Percentiles rank a stretch among this genome's conserved stretches.
Conservation (phyloP, 129 eudicot species). For the Cynara cardunculus region DNA sequence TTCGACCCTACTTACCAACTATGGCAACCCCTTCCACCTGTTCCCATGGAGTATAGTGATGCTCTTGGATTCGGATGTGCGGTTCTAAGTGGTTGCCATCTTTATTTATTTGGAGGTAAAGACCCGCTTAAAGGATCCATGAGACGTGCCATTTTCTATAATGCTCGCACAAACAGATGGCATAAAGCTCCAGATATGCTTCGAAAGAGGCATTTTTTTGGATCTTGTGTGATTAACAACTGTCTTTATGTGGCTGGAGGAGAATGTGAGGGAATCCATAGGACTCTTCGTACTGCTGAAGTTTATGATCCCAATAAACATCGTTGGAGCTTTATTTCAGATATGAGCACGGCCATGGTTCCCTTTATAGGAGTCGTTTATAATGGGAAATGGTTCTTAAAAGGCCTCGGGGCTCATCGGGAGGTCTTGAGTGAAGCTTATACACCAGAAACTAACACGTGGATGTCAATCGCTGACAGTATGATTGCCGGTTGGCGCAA, state of each 20-base stretch:
- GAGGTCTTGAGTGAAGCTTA: slow-evolving; percentile 92
- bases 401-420: slow-evolving; percentile 79
- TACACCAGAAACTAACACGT: slow-evolving; percentile 57
- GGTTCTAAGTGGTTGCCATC: slow-evolving; percentile 90
- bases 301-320: slow-evolving; percentile 81
- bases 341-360: slow-evolving; percentile 89
- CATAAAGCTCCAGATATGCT: slow-evolving; percentile 87
- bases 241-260: slow-evolving; percentile 97
- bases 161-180: slow-evolving; percentile 93
- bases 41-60: slow-evolving; percentile 69
- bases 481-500: slow-evolving; percentile 95
- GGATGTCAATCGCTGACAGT: slow-evolving; percentile 64
- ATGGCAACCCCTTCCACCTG: slow-evolving; percentile 97
- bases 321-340: slow-evolving; percentile 77
- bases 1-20: slow-evolving; percentile 87
- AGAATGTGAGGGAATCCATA: slow-evolving; percentile 82
- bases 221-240: slow-evolving; percentile 89
- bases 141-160: slow-evolving; percentile 78
- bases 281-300: slow-evolving; percentile 86
- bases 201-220: slow-evolving; percentile 73
- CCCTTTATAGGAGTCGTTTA: slow-evolving; percentile 92
- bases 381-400: slow-evolving; percentile 80
- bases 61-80: slow-evolving; percentile 95
- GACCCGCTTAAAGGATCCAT: slow-evolving; percentile 83
- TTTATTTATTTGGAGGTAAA: slow-evolving; percentile 87